Percentiles rank a stretch among this genome's conserved stretches.
Conservation (phyloP, 169 alveolate species). For the Eimeria maxima region DNA sequence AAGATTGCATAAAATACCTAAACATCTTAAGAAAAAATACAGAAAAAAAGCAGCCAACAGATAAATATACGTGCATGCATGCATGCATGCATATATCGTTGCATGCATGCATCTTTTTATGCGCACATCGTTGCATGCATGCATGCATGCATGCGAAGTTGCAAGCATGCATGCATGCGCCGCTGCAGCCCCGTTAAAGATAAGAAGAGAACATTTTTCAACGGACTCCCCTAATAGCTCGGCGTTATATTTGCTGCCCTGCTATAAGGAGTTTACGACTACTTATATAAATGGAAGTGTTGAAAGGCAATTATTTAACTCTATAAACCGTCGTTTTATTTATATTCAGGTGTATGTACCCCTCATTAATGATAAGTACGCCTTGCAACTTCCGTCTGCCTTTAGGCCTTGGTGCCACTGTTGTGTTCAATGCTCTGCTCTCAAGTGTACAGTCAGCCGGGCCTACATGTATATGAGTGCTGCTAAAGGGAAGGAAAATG, state of each 20-base stretch:
- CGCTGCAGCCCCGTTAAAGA: background rate
- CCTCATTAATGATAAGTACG: background rate
- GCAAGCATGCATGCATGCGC: background rate
- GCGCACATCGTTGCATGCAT: background rate
- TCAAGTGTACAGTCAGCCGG: too few species aligned
- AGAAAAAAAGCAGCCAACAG: background rate
- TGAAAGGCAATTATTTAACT: too few species aligned
- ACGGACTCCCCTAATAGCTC: background rate
- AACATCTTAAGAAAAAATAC: constrained; percentile 79
- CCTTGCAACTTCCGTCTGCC: background rate
- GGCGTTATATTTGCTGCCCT: background rate
- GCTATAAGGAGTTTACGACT: too few species aligned
- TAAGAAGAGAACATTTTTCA: background rate
- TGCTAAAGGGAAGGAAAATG: too few species aligned
- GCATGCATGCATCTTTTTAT: background rate
- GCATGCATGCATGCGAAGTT: background rate
- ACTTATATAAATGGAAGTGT: too few species aligned
- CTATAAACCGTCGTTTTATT: background rate
- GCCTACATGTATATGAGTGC: too few species aligned
- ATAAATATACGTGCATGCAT: background rate
- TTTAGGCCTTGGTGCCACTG: too few species aligned
- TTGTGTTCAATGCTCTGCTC: too few species aligned
- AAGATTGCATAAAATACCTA: constrained; percentile 77
- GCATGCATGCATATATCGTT: background rate
- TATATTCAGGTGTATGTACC: background rate